Conservation (phyloP, 2,329 filamentous ascomycete species). For the Diaporthe sp. region DNA sequence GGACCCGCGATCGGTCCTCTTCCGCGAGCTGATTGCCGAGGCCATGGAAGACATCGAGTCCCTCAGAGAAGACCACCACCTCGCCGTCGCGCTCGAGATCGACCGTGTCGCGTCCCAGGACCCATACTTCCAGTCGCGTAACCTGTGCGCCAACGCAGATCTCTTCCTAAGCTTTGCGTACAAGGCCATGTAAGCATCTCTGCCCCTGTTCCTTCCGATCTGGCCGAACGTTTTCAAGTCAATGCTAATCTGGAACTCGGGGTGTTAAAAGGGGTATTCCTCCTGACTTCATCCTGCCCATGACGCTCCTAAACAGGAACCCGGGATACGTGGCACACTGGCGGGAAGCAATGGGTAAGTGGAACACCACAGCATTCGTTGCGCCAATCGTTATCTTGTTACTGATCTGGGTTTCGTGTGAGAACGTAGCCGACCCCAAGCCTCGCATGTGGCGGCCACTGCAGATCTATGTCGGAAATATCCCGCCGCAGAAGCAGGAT, state of each 20-base stretch:
- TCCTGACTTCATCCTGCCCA: conserved; percentile 1
- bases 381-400: not conserved
- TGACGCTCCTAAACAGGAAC: conserved; percentile 14
- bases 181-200: not conserved
- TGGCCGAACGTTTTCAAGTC: not conserved
- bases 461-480: conserved; percentile 1
- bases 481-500: not conserved
- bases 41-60: not conserved
- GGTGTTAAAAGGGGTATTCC: not conserved
- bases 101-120: conserved; percentile 9
- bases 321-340: conserved; percentile 1
- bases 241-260: not conserved
- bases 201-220: too few species aligned
- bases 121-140: not conserved
- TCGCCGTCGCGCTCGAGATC: not conserved
- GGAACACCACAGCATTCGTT: not conserved
- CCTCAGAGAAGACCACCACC: not conserved
- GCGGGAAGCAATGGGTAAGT: conserved; percentile 2
- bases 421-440: not conserved
- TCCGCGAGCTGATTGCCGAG: not conserved
- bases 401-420: not conserved
- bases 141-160: not conserved
- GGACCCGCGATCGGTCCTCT: not conserved
- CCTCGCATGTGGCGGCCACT: conserved; percentile 12
- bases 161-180: conserved; percentile 11